These are phyloP conservation scores for Leccinum uliginosum DNA, from an alignment of 768 basidiomycete species.

Conservation along the genomic window DNA sequence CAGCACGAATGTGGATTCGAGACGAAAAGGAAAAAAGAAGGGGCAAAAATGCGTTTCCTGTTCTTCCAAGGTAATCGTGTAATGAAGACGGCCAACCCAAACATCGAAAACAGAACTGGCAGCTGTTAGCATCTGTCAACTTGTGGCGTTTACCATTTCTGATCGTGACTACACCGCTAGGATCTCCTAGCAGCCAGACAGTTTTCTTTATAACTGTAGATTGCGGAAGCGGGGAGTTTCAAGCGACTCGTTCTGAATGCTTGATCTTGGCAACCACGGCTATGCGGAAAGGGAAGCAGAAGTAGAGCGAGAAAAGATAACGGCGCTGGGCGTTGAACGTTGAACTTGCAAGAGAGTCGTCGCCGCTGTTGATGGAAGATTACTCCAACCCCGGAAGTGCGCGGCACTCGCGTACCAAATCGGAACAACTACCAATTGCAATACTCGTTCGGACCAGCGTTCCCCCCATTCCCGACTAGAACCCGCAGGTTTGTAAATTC, in stretches of 20 bases:
- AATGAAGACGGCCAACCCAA: neutral
- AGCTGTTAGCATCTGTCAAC: neutral
- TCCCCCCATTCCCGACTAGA: neutral
- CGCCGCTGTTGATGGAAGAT: neutral
- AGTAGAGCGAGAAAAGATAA: neutral
- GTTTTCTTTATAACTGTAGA: neutral
- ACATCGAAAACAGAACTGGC: neutral
- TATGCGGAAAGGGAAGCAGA: neutral
- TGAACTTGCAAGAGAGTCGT: neutral
- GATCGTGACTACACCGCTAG: neutral
- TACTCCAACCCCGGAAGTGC: neutral
- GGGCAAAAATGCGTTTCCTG: neutral
- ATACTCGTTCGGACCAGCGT: neutral
- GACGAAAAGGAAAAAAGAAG: neutral
- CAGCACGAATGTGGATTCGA: neutral
- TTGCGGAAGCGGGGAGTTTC: neutral
- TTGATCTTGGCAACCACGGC: neutral
- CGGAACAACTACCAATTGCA: neutral
- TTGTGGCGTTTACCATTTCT: constrained; percentile 6
- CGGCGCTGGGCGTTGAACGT: neutral
- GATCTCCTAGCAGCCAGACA: neutral
- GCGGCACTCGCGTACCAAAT: neutral
- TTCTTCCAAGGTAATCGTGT: neutral
- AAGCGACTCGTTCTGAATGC: neutral
- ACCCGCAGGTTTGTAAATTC: neutral